Evolutionary conservation across 225 moss, liverwort and hornwort genomes (phyloP), one percentile per base, ranked within the genome.

Genomic region (Polytrichum commune): DNA sequence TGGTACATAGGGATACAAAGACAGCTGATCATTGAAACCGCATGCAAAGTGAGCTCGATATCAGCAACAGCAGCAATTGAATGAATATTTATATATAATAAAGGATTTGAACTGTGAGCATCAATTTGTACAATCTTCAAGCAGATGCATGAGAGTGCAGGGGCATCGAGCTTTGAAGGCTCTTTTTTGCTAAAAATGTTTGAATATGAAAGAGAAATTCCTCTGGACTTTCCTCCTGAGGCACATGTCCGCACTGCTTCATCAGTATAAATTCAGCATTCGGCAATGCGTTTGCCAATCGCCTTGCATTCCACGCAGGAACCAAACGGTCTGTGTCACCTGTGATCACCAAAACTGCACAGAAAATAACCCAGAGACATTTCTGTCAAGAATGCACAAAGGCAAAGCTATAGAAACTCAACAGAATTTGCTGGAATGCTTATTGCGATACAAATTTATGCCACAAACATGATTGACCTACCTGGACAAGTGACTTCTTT

Each of bases 191-290:
- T 55, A 94, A 55, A 76, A 94, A 98, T 63, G 88, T 77, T 74
- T 78, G 79, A 19, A 92, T 80, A 23, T 92, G 84, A 6, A 73
- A 30, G 18, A 93, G 62, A 22, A 95, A 73, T 80, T 93, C 89
- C 6, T 90, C 84, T 7, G 90, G 83, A 25, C 88, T 93, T 82
- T 98, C 98, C 76, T 98, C 98, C 55, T 95, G 95, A 65, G 98
- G 98, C 72, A 98, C 19, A 76, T 98, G 98, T 19, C 98, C 98
- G 78, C 93, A 98, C 22, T 89, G 67, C 55, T 85, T 82, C 18
- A 98, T 91, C 55, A 82, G 70, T 78, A 81, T 80, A 73, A 95
- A 95, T 56, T 98, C 83, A 4, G 90, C 86, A 71, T 80, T 82
- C 28, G 90, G 92, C 76, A 98, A 89, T 29, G 89, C 87, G 66